Percentiles rank a stretch among this genome's conserved stretches.
These are phyloP conservation scores for Solanum habrochaites DNA, from an alignment of 257 asterid species.

Conservation along the genomic window DNA sequence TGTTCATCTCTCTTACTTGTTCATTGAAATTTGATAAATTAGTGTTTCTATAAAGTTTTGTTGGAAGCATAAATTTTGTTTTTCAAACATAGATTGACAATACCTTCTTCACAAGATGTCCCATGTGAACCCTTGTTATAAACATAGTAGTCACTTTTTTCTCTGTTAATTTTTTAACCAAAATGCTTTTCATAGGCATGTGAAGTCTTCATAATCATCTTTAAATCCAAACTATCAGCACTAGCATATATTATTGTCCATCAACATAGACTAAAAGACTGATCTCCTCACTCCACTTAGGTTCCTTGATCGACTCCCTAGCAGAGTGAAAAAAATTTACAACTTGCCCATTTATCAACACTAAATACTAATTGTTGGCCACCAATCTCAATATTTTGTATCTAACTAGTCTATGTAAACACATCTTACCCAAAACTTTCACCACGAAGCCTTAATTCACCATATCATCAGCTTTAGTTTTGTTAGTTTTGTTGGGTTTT, in stretches of 20 bases:
- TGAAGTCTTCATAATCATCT: background rate
- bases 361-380: background rate
- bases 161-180: background rate
- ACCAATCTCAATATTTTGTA: background rate
- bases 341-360: background rate
- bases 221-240: background rate
- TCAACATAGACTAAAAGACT: background rate
- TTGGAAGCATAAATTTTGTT: no score
- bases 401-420: background rate
- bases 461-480: background rate
- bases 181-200: background rate
- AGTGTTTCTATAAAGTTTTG: no score
- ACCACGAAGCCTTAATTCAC: background rate
- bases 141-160: background rate
- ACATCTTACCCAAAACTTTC: background rate
- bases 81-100: no score
- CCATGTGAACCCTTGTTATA: background rate
- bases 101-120: no score
- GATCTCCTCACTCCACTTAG: no score
- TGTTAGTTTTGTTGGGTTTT: no score
- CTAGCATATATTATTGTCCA: background rate
- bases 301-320: no score
- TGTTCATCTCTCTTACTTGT: no score
- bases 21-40: no score
- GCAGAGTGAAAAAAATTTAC: background rate